Base-by-base conservation (phyloP, 2,329 filamentous ascomycete species). In the Didymella sp. region DNA sequence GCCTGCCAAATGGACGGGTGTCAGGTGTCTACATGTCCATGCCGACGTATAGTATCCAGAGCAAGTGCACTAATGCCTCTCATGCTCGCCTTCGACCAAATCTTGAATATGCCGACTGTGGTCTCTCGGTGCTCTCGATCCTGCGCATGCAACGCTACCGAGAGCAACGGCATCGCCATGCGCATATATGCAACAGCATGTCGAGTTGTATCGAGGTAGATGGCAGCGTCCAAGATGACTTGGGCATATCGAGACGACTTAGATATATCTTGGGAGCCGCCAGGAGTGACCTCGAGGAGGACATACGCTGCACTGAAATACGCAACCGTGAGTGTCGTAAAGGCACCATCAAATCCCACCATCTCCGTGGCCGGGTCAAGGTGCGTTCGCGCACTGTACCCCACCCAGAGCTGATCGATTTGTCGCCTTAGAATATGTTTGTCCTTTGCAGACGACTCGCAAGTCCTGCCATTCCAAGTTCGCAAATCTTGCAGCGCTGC, bases 131-230 rank as follows among this genome's bases (percentile, higher is more conserved):
- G 69, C 45, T 40, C 54, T 12, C 19, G 15, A 27, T 27, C 27
- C 8, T 56, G 62, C 19, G 62, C 61, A 60, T 73, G 63, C 25
- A 73, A 44, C 2, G 68, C 66, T 15, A 75, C 71, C 3, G 72
- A 52, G 25, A 71, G 66, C 2, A 74, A 45, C 17, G 71, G 70
- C 7, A 64, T 64, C 6, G 68, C 66, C 63, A 73, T 71, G 11
- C 72, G 66, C 66, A 72, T 74, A 31, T 69, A 72, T 28, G 70
- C 67, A 45, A 63, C 68, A 0, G 69, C 71, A 28, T 70, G 66
- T 15, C 43, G 59, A 15, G 61, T 35, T 4, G 59, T 56, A 4
- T 63, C 49, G n/a, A 72, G 43, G 46, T 64, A 68, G n/a, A 25
- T 40, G 11, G 67, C 63, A 12, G 60, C 66, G 12, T 68, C 53